A percentile compares a stretch with the other conserved stretches of the same genome.
These are phyloP conservation scores for Pseudotulostoma volvatum DNA, from an alignment of 495 filamentous ascomycete species.

Conservation along the genomic window DNA sequence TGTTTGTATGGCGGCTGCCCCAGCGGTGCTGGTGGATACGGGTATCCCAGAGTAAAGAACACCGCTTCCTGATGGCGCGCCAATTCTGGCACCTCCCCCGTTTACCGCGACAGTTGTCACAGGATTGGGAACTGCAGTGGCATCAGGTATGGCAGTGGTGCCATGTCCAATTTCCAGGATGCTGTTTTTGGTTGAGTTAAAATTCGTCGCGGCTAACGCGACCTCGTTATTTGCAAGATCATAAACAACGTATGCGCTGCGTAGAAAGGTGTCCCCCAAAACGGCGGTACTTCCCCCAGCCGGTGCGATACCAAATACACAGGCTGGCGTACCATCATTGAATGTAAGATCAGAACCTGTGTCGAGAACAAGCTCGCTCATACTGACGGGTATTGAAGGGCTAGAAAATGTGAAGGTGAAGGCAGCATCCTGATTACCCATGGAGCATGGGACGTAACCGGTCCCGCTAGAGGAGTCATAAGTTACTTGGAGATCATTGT, in stretches of 20 bases:
- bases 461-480: constrained; percentile 34
- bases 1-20: no score
- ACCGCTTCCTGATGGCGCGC: constrained; percentile 13
- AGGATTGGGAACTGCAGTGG: constrained; percentile 48
- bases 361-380: constrained; percentile 65
- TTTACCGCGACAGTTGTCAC: constrained; percentile 31
- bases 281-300: constrained; percentile 50
- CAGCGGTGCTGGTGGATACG: no score
- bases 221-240: constrained; percentile 81
- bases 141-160: constrained; percentile 46
- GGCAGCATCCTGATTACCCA: constrained; percentile 38
- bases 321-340: constrained; percentile 43
- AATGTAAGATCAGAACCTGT: constrained; percentile 38
- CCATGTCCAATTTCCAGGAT: constrained; percentile 61
- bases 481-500: constrained; percentile 43
- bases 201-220: constrained; percentile 68
- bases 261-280: constrained; percentile 84
- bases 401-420: constrained; percentile 55
- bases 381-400: constrained; percentile 50
- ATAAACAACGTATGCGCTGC: constrained; percentile 85
- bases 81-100: constrained; percentile 23
- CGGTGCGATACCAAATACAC: constrained; percentile 63
- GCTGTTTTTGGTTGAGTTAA: constrained; percentile 49
- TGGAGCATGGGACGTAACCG: constrained; percentile 58
- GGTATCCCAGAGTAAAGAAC: no score